These are phyloP conservation scores for Exophiala sideris DNA, from an alignment of 2,329 filamentous ascomycete genomes.

Conservation along the genomic window DNA sequence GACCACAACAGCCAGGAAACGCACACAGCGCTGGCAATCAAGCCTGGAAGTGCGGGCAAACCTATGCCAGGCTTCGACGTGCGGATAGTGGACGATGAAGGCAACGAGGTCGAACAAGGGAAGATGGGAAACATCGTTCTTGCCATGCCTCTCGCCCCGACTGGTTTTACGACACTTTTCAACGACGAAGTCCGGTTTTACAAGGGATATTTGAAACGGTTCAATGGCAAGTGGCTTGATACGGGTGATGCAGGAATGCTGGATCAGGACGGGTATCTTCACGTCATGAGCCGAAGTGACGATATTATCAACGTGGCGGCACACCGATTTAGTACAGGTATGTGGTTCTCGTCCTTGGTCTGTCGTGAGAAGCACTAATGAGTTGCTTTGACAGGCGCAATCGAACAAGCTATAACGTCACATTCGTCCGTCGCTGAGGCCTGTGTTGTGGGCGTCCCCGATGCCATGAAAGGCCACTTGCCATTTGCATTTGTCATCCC, in stretches of 20 bases:
- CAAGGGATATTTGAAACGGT: slow-evolving; percentile 77
- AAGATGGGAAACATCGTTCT: slow-evolving; percentile 92
- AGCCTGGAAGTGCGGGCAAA: slow-evolving; percentile 84
- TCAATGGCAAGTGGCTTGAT: slow-evolving; percentile 78
- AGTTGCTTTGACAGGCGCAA: slow-evolving; percentile 58
- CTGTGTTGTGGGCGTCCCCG: slow-evolving; percentile 81
- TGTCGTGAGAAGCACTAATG: slow-evolving; percentile 7
- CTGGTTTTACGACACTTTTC: slow-evolving; percentile 82
- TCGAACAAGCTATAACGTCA: slow-evolving; percentile 85
- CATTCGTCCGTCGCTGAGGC: slow-evolving; percentile 78
- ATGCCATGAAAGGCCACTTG: slow-evolving; percentile 81
- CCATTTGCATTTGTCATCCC: slow-evolving; percentile 84
- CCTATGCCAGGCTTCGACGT: slow-evolving; percentile 91
- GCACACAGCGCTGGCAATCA: slow-evolving; percentile 58
- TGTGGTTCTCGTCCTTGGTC: slow-evolving; percentile 29
- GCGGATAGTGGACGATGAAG: slow-evolving; percentile 75
- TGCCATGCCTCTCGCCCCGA: slow-evolving; percentile 75
- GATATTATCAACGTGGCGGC: slow-evolving; percentile 96
- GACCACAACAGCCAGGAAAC: slow-evolving; percentile 29
- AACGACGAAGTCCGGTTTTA: slow-evolving; percentile 82
- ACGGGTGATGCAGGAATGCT: slow-evolving; percentile 89
- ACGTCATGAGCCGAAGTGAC: slow-evolving; percentile 65
- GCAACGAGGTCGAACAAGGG: slow-evolving; percentile 65
- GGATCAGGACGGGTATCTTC: slow-evolving; percentile 66
- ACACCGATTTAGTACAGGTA: slow-evolving; percentile 83